These are phyloP conservation scores for Diospyros lotus DNA, from an alignment of 148 eudicot genomes.

Conservation along the genomic window DNA sequence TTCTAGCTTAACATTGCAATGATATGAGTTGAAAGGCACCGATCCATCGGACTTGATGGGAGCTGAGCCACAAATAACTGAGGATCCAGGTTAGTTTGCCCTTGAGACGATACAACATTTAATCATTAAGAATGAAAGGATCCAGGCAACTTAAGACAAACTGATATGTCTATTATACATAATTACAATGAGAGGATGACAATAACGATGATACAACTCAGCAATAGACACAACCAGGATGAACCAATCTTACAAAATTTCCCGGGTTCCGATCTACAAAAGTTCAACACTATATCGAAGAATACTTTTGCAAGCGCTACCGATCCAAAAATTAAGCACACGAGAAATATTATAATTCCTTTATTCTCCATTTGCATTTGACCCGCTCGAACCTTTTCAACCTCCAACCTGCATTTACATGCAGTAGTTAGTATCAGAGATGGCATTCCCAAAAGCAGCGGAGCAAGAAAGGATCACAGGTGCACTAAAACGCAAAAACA, in stretches of 20 bases:
- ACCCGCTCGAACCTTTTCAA: conserved; percentile 52
- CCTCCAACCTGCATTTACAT: conserved; percentile 58
- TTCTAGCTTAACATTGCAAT: too few relatives aligned
- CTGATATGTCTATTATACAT: background rate
- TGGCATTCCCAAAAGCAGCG: too few relatives aligned
- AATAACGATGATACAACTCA: conserved; percentile 53
- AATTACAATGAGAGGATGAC: conserved; percentile 59
- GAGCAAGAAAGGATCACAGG: too few relatives aligned
- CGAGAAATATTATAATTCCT: conserved; percentile 64
- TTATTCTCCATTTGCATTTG: conserved; percentile 88
- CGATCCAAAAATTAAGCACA: conserved; percentile 55
- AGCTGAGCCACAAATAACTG: too few relatives aligned
- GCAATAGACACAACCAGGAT: conserved; percentile 69
- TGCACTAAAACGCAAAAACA: too few relatives aligned
- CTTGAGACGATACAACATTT: too few relatives aligned
- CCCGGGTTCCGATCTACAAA: conserved; percentile 51
- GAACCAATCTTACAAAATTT: conserved; percentile 70
- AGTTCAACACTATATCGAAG: conserved; percentile 41
- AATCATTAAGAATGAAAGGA: too few relatives aligned
- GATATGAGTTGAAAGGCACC: too few relatives aligned
- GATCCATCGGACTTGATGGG: too few relatives aligned
- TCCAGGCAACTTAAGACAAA: too few relatives aligned
- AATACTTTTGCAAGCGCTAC: conserved; percentile 51
- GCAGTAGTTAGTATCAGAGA: background rate
- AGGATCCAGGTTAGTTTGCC: too few relatives aligned